Base-by-base conservation (phyloP, 305 asterid genomes). In the Plantago lanceolata region DNA sequence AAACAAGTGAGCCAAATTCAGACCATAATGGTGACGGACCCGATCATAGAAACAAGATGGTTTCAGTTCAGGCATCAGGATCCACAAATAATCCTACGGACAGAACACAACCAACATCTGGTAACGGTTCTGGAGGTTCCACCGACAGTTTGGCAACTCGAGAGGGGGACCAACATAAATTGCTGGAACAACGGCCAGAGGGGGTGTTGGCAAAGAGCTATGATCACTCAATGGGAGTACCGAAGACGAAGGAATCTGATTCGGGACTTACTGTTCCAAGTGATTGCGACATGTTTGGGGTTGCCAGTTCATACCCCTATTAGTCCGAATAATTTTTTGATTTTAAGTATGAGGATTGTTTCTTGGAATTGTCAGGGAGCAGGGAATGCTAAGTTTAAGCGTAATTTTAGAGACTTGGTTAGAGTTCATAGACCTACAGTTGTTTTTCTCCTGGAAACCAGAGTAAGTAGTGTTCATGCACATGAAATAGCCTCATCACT, bases 321-420 rank as follows among this genome's bases (percentile, higher is more conserved):
- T 19, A 3, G 0, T 19, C 0, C 8, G 0, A 3, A 0, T 19
- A 20, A 49, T 18, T 2, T 49, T n/a, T 2, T 12, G 0, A 2
- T 0, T 12, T 3, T 19, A 2, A 2, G 3, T 5, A 53, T 21
- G 59, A 53, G 21, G 33, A 24, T 53, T 0, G n/a, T 53, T 7
- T 53, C 59, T 1, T 53, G 59, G 59, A 53, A 53, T 21, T 53
- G 61, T 7, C 61, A 56, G 16, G 61, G 61, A 8, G 45, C 61
- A 0, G 45, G 61, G 2, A 28, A n/a, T 29, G 21, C 28, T 0
- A n/a, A 26, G 13, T 56, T 56, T n/a, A 15, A 18, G 15, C 14
- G 12, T 0, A 56, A 56, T 29, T 56, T 56, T 16, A 12, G 45
- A 4, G 20, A 29, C 7, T 2, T 56, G 0, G 43, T 55, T 6